phyloP scores from a whole-genome alignment of 441 rosid species.

The Jatropha multifida region DNA sequence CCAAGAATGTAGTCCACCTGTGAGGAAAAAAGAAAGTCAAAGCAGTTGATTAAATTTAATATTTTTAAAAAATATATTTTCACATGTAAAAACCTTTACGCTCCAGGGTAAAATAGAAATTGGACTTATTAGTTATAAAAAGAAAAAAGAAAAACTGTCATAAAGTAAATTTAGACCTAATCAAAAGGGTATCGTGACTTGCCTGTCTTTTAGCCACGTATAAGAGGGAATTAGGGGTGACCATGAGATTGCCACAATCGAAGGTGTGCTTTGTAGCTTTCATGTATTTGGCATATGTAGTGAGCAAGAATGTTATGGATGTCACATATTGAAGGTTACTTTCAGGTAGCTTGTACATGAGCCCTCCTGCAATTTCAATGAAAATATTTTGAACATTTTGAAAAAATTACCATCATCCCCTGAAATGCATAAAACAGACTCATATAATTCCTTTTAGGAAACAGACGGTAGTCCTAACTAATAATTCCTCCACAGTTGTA shows the following conservation, averaged over 20 bases:
- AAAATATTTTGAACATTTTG: neutral
- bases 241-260: conserved; percentile 56
- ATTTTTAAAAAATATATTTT: neutral
- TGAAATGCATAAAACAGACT: no score
- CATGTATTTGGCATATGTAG: conserved; percentile 85
- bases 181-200: neutral
- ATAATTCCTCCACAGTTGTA: no score
- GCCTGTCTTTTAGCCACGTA: conserved; percentile 68
- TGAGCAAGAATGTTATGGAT: conserved; percentile 69
- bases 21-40: neutral
- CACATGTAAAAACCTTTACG: no score
- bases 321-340: conserved; percentile 83
- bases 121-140: no score
- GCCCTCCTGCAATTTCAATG: conserved; percentile 50
- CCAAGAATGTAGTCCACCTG: conserved; percentile 78
- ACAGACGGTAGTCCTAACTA: no score
- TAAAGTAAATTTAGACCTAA: neutral
- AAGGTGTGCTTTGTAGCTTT: conserved; percentile 49
- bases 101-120: no score
- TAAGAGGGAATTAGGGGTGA: conserved; percentile 45
- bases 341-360: conserved; percentile 59
- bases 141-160: no score
- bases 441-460: no score
- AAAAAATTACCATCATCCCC: neutral
- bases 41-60: neutral